Conservation (phyloP, 768 basidiomycete genomes). For the Neoboletus subvelutipes region DNA sequence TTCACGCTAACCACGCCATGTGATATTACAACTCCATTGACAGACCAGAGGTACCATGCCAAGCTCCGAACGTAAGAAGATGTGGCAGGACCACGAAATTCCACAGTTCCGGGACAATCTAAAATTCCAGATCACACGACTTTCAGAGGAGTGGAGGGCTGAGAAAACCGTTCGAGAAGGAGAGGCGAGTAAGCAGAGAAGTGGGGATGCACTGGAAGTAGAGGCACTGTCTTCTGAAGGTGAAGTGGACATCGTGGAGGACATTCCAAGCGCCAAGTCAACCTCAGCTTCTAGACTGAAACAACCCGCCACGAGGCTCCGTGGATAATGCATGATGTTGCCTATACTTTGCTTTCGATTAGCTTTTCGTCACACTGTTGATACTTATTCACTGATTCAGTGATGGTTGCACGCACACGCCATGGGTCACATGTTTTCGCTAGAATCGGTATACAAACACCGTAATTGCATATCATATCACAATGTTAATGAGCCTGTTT, state of each 20-base stretch:
- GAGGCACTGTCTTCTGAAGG: conserved; percentile 35
- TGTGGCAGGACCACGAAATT: conserved; percentile 56
- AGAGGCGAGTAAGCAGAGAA: conserved; percentile 30
- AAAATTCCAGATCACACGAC: conserved; percentile 36
- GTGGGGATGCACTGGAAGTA: conserved; percentile 15
- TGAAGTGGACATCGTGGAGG: conserved; percentile 42
- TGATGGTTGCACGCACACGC: conserved; percentile 1
- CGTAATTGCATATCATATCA: conserved; percentile 14
- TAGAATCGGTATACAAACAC: conserved; percentile 21
- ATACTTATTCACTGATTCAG: conserved; percentile 4
- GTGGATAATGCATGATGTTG: conserved; percentile 23
- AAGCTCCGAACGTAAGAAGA: conserved; percentile 40
- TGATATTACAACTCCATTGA: conserved; percentile 9
- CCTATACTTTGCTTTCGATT: conserved; percentile 4
- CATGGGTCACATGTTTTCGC: neutral
- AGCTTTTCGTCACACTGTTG: conserved; percentile 1
- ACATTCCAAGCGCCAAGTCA: conserved; percentile 15
- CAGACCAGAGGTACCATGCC: conserved; percentile 34
- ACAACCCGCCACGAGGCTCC: conserved; percentile 25
- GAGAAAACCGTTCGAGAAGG: conserved; percentile 41
- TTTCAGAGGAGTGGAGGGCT: conserved; percentile 57
- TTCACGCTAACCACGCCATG: neutral
- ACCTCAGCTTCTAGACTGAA: conserved; percentile 11
- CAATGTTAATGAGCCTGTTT: conserved; percentile 15
- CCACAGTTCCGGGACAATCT: conserved; percentile 48